Evolutionary conservation across 2,329 filamentous ascomycete species (phyloP).

Genomic region (Alternaria metachromatica): DNA sequence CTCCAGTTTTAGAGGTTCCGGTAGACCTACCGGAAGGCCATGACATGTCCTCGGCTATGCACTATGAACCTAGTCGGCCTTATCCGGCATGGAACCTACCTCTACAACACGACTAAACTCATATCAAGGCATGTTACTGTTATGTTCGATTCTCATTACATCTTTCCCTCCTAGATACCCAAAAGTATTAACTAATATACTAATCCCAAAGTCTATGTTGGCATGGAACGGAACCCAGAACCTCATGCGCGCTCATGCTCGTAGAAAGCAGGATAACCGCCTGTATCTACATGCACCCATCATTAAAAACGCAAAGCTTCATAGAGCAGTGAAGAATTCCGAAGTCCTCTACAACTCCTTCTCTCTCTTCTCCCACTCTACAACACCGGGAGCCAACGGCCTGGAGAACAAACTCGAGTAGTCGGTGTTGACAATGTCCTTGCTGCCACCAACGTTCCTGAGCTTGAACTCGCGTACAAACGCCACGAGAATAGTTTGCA

Average conservation of each 20-base stretch:
- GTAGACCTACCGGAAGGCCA: neutral
- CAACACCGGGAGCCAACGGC: constrained; percentile 57
- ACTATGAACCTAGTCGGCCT: neutral
- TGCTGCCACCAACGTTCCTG: constrained; percentile 73
- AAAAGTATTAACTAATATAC: neutral
- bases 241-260: neutral
- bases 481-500: constrained; percentile 82
- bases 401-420: constrained; percentile 61
- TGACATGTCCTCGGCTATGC: constrained; percentile 2
- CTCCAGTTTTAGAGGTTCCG: neutral
- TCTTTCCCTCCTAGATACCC: neutral
- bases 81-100: neutral
- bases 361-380: constrained; percentile 76
- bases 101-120: neutral
- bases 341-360: constrained; percentile 29
- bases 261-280: neutral
- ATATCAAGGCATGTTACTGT: neutral
- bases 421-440: constrained; percentile 72
- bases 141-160: neutral
- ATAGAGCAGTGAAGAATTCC: neutral
- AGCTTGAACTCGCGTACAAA: constrained; percentile 83
- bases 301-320: constrained; percentile 6
- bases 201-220: constrained; percentile 1
- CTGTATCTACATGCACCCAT: constrained; percentile 18
- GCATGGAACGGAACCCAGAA: neutral